These are phyloP conservation scores for Saccharum spontaneum DNA, from an alignment of 176 grass and related monocot species.

Conservation along the genomic window DNA sequence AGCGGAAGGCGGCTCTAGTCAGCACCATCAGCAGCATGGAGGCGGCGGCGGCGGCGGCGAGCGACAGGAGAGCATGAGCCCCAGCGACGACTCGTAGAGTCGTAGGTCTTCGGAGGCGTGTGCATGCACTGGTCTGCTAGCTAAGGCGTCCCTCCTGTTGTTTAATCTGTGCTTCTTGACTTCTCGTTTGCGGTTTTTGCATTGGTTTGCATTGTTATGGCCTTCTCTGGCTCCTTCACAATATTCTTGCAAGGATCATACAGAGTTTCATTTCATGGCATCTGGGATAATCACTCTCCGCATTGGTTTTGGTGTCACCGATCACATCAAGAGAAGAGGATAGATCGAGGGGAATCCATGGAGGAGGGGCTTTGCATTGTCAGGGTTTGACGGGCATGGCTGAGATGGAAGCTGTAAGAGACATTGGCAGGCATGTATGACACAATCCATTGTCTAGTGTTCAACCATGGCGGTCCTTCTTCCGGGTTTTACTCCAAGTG, in stretches of 20 bases:
- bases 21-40: conserved; percentile 11
- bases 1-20: conserved; percentile 7
- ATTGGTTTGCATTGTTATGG: not conserved
- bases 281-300: not conserved
- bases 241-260: conserved; percentile 30
- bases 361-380: not conserved
- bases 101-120: conserved; percentile 41
- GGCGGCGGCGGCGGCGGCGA: conserved; percentile 17
- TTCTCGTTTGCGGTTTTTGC: conserved; percentile 26
- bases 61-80: conserved; percentile 71
- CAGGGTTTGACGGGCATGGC: conserved; percentile 27
- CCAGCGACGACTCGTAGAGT: conserved; percentile 85
- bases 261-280: conserved; percentile 7
- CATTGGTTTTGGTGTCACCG: not conserved
- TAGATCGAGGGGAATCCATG: not conserved
- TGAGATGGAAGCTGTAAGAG: not conserved
- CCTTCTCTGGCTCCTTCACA: not conserved
- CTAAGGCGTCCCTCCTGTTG: not conserved
- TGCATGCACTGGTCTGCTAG: conserved; percentile 26
- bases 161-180: conserved; percentile 39
- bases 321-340: not conserved
- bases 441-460: not conserved
- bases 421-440: not conserved
- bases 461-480: not conserved
- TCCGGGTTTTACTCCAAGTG: too few species aligned